Percentiles rank a stretch among this genome's conserved stretches.
Conservation (phyloP, 371 early-diverging fungal species). For the Circinella minor region DNA sequence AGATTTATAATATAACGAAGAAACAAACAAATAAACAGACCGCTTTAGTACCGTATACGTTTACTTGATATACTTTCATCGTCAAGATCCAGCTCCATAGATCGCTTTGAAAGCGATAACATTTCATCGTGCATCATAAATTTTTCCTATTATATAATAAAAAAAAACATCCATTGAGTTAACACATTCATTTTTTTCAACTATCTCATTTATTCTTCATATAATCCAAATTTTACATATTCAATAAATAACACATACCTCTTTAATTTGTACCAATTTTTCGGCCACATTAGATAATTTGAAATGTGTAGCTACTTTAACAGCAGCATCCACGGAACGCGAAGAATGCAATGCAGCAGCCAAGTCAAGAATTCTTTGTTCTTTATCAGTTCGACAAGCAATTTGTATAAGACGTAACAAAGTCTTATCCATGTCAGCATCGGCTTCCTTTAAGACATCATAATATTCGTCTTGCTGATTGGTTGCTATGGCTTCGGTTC, state of each 20-base stretch:
- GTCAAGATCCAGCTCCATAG: not conserved
- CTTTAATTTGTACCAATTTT: conserved; percentile 76
- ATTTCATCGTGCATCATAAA: not conserved
- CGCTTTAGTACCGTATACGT: not conserved
- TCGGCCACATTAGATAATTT: conserved; percentile 74
- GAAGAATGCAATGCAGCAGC: conserved; percentile 58
- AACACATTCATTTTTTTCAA: not conserved
- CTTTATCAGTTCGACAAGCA: conserved; percentile 75
- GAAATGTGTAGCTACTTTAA: conserved; percentile 78
- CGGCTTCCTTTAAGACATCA: conserved; percentile 42
- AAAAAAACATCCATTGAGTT: no score
- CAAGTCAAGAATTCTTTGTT: conserved; percentile 80
- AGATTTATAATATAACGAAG: not conserved
- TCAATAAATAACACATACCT: conserved; percentile 37
- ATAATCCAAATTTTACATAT: not conserved
- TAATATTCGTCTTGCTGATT: conserved; percentile 44
- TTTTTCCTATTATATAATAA: not conserved
- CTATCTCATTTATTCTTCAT: not conserved
- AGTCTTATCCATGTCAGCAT: conserved; percentile 79
- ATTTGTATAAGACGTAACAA: conserved; percentile 74
- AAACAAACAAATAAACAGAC: not conserved
- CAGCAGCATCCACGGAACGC: conserved; percentile 77
- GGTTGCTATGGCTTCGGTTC: conserved; percentile 55
- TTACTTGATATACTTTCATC: not conserved
- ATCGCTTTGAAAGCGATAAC: not conserved